phyloP scores from a whole-genome alignment of 176 grass and related monocot species.

The Aechmea fasciata region DNA sequence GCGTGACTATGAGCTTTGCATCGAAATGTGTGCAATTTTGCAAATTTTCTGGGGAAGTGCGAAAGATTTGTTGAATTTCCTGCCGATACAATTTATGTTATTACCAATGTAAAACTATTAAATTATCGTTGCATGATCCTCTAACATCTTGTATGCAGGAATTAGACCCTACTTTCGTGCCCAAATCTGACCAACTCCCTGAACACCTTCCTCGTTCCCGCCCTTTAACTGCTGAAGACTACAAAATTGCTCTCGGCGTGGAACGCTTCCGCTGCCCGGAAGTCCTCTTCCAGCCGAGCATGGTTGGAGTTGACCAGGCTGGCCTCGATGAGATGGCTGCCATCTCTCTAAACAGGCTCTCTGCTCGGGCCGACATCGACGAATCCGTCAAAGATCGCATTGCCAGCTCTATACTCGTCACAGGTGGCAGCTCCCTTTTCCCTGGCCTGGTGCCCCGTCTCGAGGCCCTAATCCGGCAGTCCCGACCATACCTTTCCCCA shows the following conservation, averaged over 20 bases:
- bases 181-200: constrained; percentile 33
- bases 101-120: too few species aligned
- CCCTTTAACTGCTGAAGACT: constrained; percentile 61
- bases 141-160: constrained; percentile 38
- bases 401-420: constrained; percentile 61
- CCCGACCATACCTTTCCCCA: constrained; percentile 60
- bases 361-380: constrained; percentile 17
- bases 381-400: constrained; percentile 60
- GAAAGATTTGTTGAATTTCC: too few species aligned
- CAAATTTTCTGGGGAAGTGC: too few species aligned
- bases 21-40: too few species aligned
- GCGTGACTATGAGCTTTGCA: too few species aligned
- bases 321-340: constrained; percentile 80
- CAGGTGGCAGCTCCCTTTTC: constrained; percentile 73
- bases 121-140: not conserved
- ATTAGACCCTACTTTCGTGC: constrained; percentile 76
- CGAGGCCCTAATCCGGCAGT: constrained; percentile 64
- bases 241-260: constrained; percentile 50
- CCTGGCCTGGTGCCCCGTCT: constrained; percentile 67
- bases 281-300: constrained; percentile 74
- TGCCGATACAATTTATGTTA: too few species aligned
- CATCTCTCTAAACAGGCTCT: constrained; percentile 59
- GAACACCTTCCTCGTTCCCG: constrained; percentile 39
- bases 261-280: constrained; percentile 80
- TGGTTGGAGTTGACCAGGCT: constrained; percentile 73